These are phyloP conservation scores for Sporothrix curviconia DNA, from an alignment of 2,329 filamentous ascomycete species.

Conservation along the genomic window DNA sequence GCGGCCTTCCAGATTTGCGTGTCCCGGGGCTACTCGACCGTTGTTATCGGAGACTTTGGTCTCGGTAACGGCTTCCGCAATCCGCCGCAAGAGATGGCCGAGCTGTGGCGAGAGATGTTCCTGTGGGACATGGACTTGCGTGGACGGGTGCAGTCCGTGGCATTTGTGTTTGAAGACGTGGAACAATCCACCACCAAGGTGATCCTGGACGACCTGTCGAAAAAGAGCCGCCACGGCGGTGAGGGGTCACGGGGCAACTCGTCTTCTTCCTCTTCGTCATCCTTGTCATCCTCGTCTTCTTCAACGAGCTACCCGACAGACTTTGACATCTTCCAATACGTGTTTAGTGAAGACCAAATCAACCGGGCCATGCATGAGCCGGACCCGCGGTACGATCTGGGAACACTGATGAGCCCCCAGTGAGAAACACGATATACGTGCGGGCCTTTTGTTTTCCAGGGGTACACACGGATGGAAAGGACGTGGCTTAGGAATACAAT, in stretches of 20 bases:
- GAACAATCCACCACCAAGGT: conserved; percentile 46
- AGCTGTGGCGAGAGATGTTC: conserved; percentile 60
- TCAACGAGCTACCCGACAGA: conserved; percentile 32
- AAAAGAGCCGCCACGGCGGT: conserved; percentile 34
- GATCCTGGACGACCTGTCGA: conserved; percentile 49
- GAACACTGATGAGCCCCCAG: conserved; percentile 40
- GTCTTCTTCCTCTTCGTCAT: conserved; percentile 27
- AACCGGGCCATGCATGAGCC: conserved; percentile 43
- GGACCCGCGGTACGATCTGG: conserved; percentile 49
- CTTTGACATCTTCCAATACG: conserved; percentile 46
- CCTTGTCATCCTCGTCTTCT: conserved; percentile 18
- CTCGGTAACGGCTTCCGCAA: conserved; percentile 59
- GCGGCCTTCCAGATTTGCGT: conserved; percentile 64
- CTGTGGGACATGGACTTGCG: conserved; percentile 56
- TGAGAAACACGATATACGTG: background rate
- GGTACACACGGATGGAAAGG: too few species aligned
- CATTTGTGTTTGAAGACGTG: conserved; percentile 58
- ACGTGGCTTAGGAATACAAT: too few species aligned
- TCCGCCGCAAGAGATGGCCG: conserved; percentile 57
- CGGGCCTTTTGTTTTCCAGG: background rate
- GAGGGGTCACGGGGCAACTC: conserved; percentile 25
- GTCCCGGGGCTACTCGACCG: conserved; percentile 48
- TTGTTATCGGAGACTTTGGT: conserved; percentile 60
- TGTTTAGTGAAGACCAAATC: conserved; percentile 47
- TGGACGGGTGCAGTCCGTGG: conserved; percentile 54